These are phyloP conservation scores for Viridothelium virens DNA, from an alignment of 495 filamentous ascomycete genomes.

Conservation along the genomic window DNA sequence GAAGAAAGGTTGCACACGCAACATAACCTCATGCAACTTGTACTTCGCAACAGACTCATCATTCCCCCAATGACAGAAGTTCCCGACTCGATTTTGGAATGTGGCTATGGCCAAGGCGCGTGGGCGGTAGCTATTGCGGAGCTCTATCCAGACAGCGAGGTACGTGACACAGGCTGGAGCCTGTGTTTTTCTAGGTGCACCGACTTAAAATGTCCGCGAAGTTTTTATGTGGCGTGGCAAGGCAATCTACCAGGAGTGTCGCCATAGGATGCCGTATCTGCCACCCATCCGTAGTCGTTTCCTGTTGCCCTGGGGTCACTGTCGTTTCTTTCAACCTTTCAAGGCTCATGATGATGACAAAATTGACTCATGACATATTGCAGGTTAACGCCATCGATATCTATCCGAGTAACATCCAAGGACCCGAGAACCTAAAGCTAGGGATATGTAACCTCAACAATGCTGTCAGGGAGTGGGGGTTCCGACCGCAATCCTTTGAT, in stretches of 20 bases:
- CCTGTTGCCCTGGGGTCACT: too few species aligned
- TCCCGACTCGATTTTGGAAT: constrained; percentile 39
- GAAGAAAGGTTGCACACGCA: constrained; percentile 64
- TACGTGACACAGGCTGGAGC: constrained; percentile 5
- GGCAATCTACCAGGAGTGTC: too few species aligned
- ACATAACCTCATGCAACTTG: constrained; percentile 59
- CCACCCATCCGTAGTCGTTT: too few species aligned
- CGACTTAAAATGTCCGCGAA: too few species aligned
- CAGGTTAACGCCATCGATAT: constrained; percentile 29
- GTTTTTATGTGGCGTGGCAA: too few species aligned
- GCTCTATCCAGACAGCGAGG: constrained; percentile 6
- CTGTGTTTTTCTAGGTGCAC: too few species aligned
- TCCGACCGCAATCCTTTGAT: constrained; percentile 62
- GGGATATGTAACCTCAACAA: constrained; percentile 32
- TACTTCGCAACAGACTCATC: constrained; percentile 70
- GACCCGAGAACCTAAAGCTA: constrained; percentile 24
- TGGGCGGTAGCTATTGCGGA: constrained; percentile 39
- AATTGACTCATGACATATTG: constrained; percentile 15
- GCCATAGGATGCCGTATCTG: too few species aligned
- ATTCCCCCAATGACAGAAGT: constrained; percentile 55
- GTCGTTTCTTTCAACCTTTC: constrained; percentile 6
- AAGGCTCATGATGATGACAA: constrained; percentile 14
- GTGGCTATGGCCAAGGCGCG: constrained; percentile 46
- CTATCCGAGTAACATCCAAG: constrained; percentile 21
- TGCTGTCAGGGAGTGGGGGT: constrained; percentile 18